These are phyloP conservation scores for Pulveroboletus ravenelii DNA, from an alignment of 768 basidiomycete species.

Conservation along the genomic window DNA sequence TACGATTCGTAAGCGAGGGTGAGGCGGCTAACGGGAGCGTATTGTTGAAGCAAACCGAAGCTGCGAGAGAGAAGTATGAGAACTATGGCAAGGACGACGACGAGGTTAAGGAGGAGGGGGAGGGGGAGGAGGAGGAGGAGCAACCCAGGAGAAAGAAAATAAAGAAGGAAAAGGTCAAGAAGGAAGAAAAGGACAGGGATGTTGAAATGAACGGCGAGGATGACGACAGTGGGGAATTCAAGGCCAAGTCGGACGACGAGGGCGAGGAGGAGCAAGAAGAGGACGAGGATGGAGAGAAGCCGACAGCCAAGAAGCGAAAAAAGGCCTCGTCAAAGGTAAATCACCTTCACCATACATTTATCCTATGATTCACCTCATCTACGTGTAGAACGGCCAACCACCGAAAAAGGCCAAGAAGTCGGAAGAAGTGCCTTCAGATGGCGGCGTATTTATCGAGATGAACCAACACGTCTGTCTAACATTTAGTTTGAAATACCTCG, in stretches of 20 bases:
- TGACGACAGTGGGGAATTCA: slow-evolving; percentile 39
- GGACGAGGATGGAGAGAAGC: slow-evolving; percentile 46
- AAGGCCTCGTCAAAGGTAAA: slow-evolving; percentile 49
- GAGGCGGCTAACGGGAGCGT: slow-evolving; percentile 91
- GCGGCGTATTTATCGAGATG: slow-evolving; percentile 76
- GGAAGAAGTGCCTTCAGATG: slow-evolving; percentile 50
- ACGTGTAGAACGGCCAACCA: slow-evolving; percentile 31
- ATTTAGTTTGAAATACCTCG: slow-evolving; percentile 94
- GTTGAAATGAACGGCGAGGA: slow-evolving; percentile 50
- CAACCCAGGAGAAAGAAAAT: slow-evolving; percentile 25
- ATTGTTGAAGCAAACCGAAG: slow-evolving; percentile 71
- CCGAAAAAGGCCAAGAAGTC: slow-evolving; percentile 58
- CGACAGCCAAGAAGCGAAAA: slow-evolving; percentile 65
- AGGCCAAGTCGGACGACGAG: slow-evolving; percentile 42
- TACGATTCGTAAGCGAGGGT: slow-evolving; percentile 88
- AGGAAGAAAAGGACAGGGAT: slow-evolving; percentile 38
- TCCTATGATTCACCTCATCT: background rate
- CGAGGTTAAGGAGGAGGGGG: slow-evolving; percentile 37
- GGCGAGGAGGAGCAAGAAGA: slow-evolving; percentile 47
- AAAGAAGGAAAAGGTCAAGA: slow-evolving; percentile 39
- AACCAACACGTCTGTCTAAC: slow-evolving; percentile 88
- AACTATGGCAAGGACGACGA: slow-evolving; percentile 41
- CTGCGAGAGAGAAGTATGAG: slow-evolving; percentile 37
- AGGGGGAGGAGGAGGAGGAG: slow-evolving; percentile 39
- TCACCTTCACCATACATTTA: background rate